These are phyloP conservation scores for Sporisorium scitamineum DNA, from an alignment of 1,284 basidiomycete genomes.

Conservation along the genomic window DNA sequence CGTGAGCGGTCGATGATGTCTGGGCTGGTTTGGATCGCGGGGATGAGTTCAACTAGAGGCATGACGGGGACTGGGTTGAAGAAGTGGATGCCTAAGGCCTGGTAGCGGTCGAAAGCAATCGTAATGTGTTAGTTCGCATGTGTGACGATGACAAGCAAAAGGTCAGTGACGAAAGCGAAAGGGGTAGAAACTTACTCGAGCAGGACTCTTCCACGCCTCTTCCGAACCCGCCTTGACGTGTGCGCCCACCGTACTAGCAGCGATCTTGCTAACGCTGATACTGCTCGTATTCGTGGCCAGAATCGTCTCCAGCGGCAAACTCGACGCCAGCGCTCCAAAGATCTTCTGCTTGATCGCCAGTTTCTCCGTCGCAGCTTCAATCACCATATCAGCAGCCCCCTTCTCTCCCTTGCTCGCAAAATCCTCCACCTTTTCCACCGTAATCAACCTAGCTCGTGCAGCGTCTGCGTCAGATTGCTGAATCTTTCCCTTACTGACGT, in stretches of 20 bases:
- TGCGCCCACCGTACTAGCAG: constrained; percentile 72
- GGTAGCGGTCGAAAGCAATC: not conserved
- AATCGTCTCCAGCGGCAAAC: constrained; percentile 80
- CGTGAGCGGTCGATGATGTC: constrained; percentile 82
- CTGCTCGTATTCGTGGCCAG: constrained; percentile 94
- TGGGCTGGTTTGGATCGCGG: constrained; percentile 87
- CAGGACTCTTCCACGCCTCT: constrained; percentile 52
- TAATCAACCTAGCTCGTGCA: constrained; percentile 71
- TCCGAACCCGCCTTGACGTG: constrained; percentile 51
- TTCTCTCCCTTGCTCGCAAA: constrained; percentile 45
- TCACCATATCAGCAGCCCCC: constrained; percentile 87
- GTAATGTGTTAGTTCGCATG: not conserved
- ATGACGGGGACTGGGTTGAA: constrained; percentile 82
- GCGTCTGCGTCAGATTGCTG: constrained; percentile 78
- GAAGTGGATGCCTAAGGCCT: constrained; percentile 80
- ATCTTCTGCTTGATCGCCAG: constrained; percentile 83
- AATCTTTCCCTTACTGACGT: constrained; percentile 86
- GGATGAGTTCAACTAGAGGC: constrained; percentile 92
- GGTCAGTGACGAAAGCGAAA: not conserved
- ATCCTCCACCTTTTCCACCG: constrained; percentile 44
- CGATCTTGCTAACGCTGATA: constrained; percentile 93
- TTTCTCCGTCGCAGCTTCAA: constrained; percentile 93
- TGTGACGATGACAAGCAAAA: not conserved
- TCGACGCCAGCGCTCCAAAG: constrained; percentile 79
- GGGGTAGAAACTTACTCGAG: constrained; percentile 40